A percentile compares a stretch with the other conserved stretches of the same genome.
phyloP scores from a whole-genome alignment of 495 filamentous ascomycete genomes.

The Daldinia vernicosa region DNA sequence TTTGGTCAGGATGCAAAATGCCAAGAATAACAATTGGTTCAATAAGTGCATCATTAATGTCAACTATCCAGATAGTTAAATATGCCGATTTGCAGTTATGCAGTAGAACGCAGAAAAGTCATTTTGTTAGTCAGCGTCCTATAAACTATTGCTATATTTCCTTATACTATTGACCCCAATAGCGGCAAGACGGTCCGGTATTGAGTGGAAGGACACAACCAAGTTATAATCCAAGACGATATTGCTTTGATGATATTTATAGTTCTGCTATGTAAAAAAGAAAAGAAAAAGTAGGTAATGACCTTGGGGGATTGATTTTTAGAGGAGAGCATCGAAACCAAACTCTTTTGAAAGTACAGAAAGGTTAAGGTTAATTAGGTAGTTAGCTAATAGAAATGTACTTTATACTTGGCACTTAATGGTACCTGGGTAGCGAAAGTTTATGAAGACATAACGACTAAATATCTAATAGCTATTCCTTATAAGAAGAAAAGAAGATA shows the following conservation, averaged over 20 bases:
- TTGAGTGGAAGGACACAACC: not conserved
- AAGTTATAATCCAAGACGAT: not conserved
- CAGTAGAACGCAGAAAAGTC: not conserved
- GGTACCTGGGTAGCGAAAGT: too few relatives aligned
- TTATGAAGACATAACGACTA: not conserved
- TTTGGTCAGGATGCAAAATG: not conserved
- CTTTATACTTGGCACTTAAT: too few relatives aligned
- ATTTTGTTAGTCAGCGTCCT: not conserved
- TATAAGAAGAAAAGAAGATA: not conserved
- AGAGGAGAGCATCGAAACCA: not conserved
- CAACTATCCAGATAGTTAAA: not conserved
- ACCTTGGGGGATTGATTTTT: not conserved
- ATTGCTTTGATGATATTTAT: not conserved
- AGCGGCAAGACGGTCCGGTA: slow-evolving; percentile 26
- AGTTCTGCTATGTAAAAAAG: not conserved
- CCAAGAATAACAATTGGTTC: not conserved
- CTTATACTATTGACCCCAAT: slow-evolving; percentile 9
- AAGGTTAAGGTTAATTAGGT: too few relatives aligned
- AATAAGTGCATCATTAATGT: not conserved
- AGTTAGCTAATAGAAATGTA: too few relatives aligned
- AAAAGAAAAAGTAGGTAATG: not conserved
- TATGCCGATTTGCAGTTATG: too few relatives aligned
- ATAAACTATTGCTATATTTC: slow-evolving; percentile 5
- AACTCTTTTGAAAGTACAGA: not conserved
- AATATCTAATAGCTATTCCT: not conserved